Conservation (phyloP, 2,329 filamentous ascomycete genomes). For the Scedosporium minutisporum region DNA sequence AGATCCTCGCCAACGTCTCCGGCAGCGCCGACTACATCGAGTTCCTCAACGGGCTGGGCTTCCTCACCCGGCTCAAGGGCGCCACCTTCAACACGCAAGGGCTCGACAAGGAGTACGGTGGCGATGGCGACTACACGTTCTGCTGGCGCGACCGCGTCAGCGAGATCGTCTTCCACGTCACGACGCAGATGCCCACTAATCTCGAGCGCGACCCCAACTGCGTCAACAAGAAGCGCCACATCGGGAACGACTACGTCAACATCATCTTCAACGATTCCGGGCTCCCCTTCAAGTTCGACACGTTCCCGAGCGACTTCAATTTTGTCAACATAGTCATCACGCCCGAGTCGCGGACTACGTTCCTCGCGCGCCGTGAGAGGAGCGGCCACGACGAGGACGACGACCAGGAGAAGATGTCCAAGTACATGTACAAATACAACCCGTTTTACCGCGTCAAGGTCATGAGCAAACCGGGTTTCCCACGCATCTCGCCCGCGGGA, state of each 20-base stretch:
- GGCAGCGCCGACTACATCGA: conserved; percentile 83
- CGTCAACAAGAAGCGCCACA: conserved; percentile 83
- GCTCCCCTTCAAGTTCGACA: conserved; percentile 78
- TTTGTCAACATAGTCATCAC: conserved; percentile 95
- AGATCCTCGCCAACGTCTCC: conserved; percentile 78
- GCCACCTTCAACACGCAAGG: conserved; percentile 91
- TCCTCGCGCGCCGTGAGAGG: conserved; percentile 52
- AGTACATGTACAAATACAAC: conserved; percentile 16
- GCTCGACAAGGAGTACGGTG: conserved; percentile 65
- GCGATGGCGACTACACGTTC: conserved; percentile 79
- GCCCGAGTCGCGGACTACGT: conserved; percentile 70
- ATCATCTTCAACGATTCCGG: conserved; percentile 97
- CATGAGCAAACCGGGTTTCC: conserved; percentile 79
- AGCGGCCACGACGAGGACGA: not conserved
- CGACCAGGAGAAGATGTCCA: conserved; percentile 8
- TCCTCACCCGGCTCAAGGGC: conserved; percentile 68
- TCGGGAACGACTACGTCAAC: conserved; percentile 96
- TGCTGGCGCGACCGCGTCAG: conserved; percentile 93
- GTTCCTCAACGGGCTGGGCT: conserved; percentile 75
- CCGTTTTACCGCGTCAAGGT: conserved; percentile 83
- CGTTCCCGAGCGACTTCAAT: conserved; percentile 90
- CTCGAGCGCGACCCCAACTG: conserved; percentile 65
- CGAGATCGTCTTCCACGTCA: conserved; percentile 91
- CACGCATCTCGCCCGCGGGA: conserved; percentile 80
- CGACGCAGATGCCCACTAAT: conserved; percentile 94